Conservation (phyloP, 352 stramenopile genomes). For the Phytopythium boreale region DNA sequence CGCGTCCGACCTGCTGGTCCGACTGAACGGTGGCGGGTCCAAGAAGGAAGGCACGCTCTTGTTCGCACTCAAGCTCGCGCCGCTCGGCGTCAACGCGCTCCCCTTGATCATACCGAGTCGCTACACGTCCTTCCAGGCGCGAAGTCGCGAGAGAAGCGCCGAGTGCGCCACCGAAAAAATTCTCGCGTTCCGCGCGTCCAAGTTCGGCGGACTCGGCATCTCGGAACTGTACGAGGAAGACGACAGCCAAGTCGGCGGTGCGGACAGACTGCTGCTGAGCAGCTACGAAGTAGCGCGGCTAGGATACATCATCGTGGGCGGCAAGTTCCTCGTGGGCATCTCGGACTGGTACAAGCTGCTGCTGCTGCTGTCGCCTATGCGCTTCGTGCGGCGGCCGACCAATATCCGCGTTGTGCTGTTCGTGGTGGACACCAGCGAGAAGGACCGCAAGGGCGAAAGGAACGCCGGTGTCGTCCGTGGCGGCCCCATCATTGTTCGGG, state of each 20-base stretch:
- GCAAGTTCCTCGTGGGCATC: slow-evolving; percentile 19
- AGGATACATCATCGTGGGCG: slow-evolving; percentile 31
- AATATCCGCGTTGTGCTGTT: slow-evolving; percentile 30
- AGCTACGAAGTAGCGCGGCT: slow-evolving; percentile 38
- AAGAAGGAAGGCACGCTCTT: slow-evolving; percentile 22
- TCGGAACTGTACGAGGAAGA: slow-evolving; percentile 18
- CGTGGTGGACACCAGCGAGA: slow-evolving; percentile 10
- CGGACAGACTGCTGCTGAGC: slow-evolving; percentile 12
- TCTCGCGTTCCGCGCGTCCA: slow-evolving; percentile 25
- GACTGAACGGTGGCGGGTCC: slow-evolving; percentile 23
- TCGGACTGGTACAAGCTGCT: slow-evolving; percentile 20
- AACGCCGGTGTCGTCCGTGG: slow-evolving; percentile 5
- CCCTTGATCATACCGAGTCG: slow-evolving; percentile 17
- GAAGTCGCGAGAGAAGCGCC: slow-evolving; percentile 12
- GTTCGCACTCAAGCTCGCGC: slow-evolving; percentile 32
- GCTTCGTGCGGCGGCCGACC: slow-evolving; percentile 14
- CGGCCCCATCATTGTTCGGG: slow-evolving; percentile 20
- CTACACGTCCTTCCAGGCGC: slow-evolving; percentile 1
- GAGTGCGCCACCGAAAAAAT: slow-evolving; percentile 13
- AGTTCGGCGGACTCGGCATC: slow-evolving; percentile 23
- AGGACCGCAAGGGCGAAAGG: neutral
- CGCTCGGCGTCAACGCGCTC: slow-evolving; percentile 31
- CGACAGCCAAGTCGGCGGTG: slow-evolving; percentile 4
- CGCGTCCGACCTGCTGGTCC: slow-evolving; percentile 16
- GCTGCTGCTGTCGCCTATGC: slow-evolving; percentile 17